Percentiles rank a stretch among this genome's conserved stretches.
Conservation (phyloP, 108 stramenopile genomes). For the Schizochytrium sp. region DNA sequence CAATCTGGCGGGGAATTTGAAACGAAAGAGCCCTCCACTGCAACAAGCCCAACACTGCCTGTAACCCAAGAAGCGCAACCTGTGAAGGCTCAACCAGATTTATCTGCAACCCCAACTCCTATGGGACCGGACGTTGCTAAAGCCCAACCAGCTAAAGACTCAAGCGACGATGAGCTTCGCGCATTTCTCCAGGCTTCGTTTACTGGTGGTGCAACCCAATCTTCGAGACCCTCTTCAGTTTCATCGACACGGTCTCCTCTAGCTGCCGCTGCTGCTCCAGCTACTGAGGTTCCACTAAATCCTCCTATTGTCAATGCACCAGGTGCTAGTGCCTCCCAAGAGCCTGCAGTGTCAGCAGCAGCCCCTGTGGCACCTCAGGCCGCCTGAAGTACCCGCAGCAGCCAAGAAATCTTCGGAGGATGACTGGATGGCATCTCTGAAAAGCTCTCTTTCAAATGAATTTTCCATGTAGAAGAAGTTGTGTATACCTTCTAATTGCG, state of each 20-base stretch:
- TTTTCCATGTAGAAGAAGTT: neutral
- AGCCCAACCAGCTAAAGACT: neutral
- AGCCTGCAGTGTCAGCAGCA: neutral
- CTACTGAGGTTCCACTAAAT: no score
- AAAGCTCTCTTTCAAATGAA: neutral
- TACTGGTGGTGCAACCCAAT: no score
- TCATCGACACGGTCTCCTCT: neutral
- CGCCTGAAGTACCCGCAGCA: neutral
- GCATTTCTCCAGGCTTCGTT: no score
- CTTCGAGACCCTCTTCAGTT: no score
- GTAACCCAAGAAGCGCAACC: neutral
- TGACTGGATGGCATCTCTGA: neutral
- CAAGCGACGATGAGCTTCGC: no score
- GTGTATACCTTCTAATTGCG: no score
- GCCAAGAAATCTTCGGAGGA: neutral
- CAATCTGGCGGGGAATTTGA: neutral
- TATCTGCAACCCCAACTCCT: neutral
- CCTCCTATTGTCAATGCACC: no score
- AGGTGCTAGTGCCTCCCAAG: neutral
- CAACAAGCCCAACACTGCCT: neutral
- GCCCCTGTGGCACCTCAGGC: neutral
- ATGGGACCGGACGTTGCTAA: neutral
- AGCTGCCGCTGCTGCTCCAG: neutral
- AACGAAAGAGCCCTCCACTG: neutral
- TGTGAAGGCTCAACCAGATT: neutral